Percentiles rank a stretch among this genome's conserved stretches.
phyloP scores from a whole-genome alignment of 2,329 filamentous ascomycete species.

The Laburnicola sp. region DNA sequence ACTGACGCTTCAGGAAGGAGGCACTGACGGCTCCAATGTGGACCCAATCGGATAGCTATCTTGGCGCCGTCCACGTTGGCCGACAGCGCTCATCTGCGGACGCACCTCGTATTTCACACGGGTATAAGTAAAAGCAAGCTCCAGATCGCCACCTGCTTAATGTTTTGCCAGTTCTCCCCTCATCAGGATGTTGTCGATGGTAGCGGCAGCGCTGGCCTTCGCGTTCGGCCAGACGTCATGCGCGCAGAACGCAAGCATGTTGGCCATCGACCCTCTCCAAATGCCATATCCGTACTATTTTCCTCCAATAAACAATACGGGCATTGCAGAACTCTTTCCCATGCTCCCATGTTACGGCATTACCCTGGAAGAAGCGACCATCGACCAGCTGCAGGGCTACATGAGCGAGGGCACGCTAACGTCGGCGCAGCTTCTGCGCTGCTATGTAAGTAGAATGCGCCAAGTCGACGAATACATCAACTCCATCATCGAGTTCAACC shows the following conservation, averaged over 20 bases:
- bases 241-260: slow-evolving; percentile 12
- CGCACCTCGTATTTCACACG: neutral
- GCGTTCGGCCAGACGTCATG: slow-evolving; percentile 8
- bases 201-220: neutral
- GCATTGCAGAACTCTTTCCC: slow-evolving; percentile 55
- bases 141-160: slow-evolving; percentile 54
- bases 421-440: slow-evolving; percentile 25
- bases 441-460: slow-evolving; percentile 59
- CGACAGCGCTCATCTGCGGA: neutral
- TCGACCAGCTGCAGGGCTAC: slow-evolving; percentile 66
- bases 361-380: slow-evolving; percentile 68
- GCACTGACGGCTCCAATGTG: neutral
- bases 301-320: slow-evolving; percentile 31
- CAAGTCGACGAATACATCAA: slow-evolving; percentile 69
- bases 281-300: slow-evolving; percentile 44
- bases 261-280: slow-evolving; percentile 25
- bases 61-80: neutral
- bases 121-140: neutral
- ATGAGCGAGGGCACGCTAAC: slow-evolving; percentile 52
- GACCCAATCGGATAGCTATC: neutral
- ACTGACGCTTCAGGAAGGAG: too few species aligned
- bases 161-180: slow-evolving; percentile 48
- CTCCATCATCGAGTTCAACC: slow-evolving; percentile 67
- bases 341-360: slow-evolving; percentile 66
- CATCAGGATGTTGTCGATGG: neutral